phyloP scores from a whole-genome alignment of 2,329 filamentous ascomycete genomes.

The Aspergillus ruber region DNA sequence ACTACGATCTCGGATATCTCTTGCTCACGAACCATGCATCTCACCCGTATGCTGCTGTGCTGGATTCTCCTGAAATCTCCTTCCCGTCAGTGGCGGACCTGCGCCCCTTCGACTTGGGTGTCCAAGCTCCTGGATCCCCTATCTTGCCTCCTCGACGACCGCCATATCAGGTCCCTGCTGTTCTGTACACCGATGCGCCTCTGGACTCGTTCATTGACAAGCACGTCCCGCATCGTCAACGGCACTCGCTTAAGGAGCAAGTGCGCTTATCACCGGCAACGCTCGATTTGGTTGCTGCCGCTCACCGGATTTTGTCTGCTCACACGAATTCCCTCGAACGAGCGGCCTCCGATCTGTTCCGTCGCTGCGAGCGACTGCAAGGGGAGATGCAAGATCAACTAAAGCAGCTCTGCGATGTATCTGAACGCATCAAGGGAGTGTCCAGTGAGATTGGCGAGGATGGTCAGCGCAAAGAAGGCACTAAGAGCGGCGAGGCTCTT shows the following conservation, averaged over 20 bases:
- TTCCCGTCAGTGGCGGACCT: conserved; percentile 23
- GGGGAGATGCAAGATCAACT: conserved; percentile 44
- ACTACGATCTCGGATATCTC: conserved; percentile 53
- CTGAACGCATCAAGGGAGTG: conserved; percentile 40
- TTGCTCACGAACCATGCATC: conserved; percentile 46
- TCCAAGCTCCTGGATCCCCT: conserved; percentile 15
- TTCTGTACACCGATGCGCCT: conserved; percentile 34
- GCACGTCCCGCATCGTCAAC: conserved; percentile 37
- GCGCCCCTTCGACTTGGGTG: conserved; percentile 19
- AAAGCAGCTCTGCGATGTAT: conserved; percentile 38
- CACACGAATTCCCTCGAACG: conserved; percentile 42
- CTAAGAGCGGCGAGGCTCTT: conserved; percentile 27
- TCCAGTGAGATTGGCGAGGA: conserved; percentile 33
- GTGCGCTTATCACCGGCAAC: conserved; percentile 44
- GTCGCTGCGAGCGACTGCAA: conserved; percentile 44
- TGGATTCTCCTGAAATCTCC: conserved; percentile 42
- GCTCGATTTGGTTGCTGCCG: conserved; percentile 41
- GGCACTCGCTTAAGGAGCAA: conserved; percentile 38
- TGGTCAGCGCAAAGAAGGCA: conserved; percentile 25
- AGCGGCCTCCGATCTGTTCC: conserved; percentile 47
- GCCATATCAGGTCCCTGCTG: conserved; percentile 37
- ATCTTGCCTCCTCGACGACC: conserved; percentile 29
- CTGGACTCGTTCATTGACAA: conserved; percentile 38
- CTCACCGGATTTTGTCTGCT: conserved; percentile 41
- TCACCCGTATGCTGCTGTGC: conserved; percentile 45